Evolutionary conservation across 2,329 filamentous ascomycete species (phyloP), one percentile per base, ranked within the genome.

Genomic region (Byssochlamys sp.): DNA sequence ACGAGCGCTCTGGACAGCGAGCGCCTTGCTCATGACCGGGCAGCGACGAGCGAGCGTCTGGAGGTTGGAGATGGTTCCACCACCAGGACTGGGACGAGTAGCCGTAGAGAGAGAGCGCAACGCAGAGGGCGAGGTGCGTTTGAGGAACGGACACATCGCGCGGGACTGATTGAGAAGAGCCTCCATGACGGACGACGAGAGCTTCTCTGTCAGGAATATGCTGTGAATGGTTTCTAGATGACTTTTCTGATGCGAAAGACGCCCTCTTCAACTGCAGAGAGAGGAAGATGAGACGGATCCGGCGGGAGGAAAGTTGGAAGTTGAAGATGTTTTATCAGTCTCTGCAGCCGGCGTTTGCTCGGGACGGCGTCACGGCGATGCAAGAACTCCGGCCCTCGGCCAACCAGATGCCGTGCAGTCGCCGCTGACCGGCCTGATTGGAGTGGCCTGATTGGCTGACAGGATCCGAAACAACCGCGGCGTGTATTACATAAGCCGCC

Each of bases 21-120:
- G 84, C 49, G 94, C 94, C 82, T 96, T 95, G 75, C 91, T 92
- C 94, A 99, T 99, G 75, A 99, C 88, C 59, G 94, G 94, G 83
- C 94, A 99, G 74, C 92, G 90, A 71, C 91, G 87, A 68, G 90
- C 94, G 70, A 95, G 85, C 65, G 94, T 85, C 80, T 97, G 94
- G 68, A 99, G 83, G 78, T 96, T 97, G 70, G 91, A 96, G 85
- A 97, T 96, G 76, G 90, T 90, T 69, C 91, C 90, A 65, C 91
- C 92, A 68, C 91, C 89, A 58, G 86, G 87, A 55, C 70, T 81
- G 72, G 84, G 83, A 65, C 79, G 82, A 69, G 77, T 83, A 71
- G 77, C 85, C 75, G 78, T 85, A 56, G 88, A 95, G 70, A 99
- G 84, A 59, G 91, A 88, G 66, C 94, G 91, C 62, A 99, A 85